Evolutionary conservation across 768 basidiomycete genomes (phyloP).

Genomic region (Hypsizygus marmoreus): DNA sequence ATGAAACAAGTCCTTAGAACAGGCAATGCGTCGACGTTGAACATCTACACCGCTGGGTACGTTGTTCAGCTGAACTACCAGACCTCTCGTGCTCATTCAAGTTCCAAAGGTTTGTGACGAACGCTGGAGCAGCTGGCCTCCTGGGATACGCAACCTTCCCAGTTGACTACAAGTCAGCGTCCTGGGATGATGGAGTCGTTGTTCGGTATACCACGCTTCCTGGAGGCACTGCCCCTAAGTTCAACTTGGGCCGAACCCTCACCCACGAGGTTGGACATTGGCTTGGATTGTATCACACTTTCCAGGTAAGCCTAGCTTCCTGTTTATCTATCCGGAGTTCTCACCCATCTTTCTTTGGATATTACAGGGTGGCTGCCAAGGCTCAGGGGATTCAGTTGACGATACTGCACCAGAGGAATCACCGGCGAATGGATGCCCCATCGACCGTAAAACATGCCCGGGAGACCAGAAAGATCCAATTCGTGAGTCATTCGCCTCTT

Average conservation of each 20-base stretch:
- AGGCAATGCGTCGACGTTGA: constrained; percentile 38
- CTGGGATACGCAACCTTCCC: constrained; percentile 56
- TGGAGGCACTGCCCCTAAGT: constrained; percentile 40
- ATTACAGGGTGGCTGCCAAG: constrained; percentile 31
- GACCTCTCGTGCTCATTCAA: constrained; percentile 14
- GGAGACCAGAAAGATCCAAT: constrained; percentile 40
- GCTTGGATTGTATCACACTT: constrained; percentile 52
- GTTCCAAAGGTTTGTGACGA: constrained; percentile 19
- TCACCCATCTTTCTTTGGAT: no score
- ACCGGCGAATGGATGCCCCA: constrained; percentile 39
- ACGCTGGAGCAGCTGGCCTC: constrained; percentile 32
- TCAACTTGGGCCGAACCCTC: constrained; percentile 47
- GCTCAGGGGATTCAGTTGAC: constrained; percentile 39
- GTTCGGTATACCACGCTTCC: constrained; percentile 38
- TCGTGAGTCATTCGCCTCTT: constrained; percentile 25
- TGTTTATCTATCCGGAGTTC: not conserved
- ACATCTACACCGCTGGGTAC: constrained; percentile 40
- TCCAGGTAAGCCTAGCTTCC: constrained; percentile 29
- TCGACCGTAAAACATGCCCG: constrained; percentile 31
- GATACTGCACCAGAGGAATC: constrained; percentile 44
- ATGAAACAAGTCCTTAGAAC: constrained; percentile 45
- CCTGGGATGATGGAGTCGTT: constrained; percentile 48
- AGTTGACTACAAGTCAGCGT: constrained; percentile 33
- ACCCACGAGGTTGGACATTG: constrained; percentile 54
- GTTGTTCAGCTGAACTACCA: constrained; percentile 12